Base-by-base conservation (phyloP, 2,329 filamentous ascomycete species). In the Epicoccum sorghinum region DNA sequence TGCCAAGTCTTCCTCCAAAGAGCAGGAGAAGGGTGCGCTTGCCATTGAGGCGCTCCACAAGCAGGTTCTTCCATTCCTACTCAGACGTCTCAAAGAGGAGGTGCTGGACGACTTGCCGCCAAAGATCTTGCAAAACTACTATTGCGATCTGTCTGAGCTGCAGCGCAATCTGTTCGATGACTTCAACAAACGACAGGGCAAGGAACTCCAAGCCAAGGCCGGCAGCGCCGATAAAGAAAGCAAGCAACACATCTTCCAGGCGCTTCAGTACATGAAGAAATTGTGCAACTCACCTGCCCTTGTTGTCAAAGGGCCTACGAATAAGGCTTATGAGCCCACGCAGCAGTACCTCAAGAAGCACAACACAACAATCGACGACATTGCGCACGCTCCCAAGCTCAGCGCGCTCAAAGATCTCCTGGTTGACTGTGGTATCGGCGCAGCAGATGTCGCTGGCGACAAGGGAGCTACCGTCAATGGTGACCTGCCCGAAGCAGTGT, bases 51-150 rank as follows among this genome's bases (percentile, higher is more conserved):
- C 95, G n/a, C 81, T 99, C 22, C 95, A 99, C 78, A 99, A 99
- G 74, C 95, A 99, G 72, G 96, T 99, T 1, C 80, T 99, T 30
- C 95, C 95, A 1, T 99, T 99, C 87, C 81, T 99, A 58, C 85
- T 99, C 35, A 91, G 95, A 57, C 93, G 95, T 66, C 83, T 99
- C 65, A 99, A 99, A 78, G 95, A 99, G 77, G 95, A 99, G 74
- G 95, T 99, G 14, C 82, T 99, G 55, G 90, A 99, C 65, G 95
- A 99, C 68, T 81, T 99, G 7, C 95, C 95, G 2, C 95, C 95
- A 7, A 99, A 99, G 86, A 99, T 99, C 67, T 80, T 99, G 46
- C 95, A 99, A 73, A 99, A 99, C 75, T 99, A 99, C 79, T 99
- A 99, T 78, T 99, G 95, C 75, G 95, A 99, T 69, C 87, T 96